A percentile compares a stretch with the other conserved stretches of the same genome.
These are phyloP conservation scores for Citrullus amarus DNA, from an alignment of 306 rosid species.

Conservation along the genomic window DNA sequence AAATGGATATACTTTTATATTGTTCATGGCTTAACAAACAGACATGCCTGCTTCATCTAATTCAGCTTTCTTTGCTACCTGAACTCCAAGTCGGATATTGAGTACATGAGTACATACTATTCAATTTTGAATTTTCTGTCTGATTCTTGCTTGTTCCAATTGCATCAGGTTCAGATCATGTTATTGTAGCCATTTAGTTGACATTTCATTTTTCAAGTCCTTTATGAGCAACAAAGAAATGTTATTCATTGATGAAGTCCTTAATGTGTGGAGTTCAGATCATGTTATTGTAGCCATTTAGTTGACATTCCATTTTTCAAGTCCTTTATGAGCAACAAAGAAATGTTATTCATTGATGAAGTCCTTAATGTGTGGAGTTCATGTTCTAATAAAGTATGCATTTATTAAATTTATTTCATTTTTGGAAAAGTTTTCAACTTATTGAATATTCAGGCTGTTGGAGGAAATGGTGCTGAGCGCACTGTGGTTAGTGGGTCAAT, in stretches of 20 bases:
- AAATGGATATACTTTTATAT: neutral
- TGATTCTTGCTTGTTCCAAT: neutral
- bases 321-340: neutral
- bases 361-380: neutral
- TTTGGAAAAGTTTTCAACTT: neutral
- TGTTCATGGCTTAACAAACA: neutral
- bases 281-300: neutral
- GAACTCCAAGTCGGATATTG: neutral
- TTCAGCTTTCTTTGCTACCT: neutral
- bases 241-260: too few relatives aligned
- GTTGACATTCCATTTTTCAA: neutral
- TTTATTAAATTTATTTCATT: neutral
- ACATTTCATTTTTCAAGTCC: neutral
- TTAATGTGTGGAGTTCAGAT: neutral
- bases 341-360: neutral
- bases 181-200: neutral
- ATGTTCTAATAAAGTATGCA: neutral
- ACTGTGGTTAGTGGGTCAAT: slow-evolving; percentile 92
- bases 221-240: neutral
- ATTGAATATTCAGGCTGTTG: slow-evolving; percentile 58
- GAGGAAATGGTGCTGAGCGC: slow-evolving; percentile 97
- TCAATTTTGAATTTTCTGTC: neutral
- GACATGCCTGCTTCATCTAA: neutral
- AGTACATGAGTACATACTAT: neutral
- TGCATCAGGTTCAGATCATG: neutral